Conservation (phyloP, 2,329 filamentous ascomycete species). For the Pseudogymnoascus sp. region DNA sequence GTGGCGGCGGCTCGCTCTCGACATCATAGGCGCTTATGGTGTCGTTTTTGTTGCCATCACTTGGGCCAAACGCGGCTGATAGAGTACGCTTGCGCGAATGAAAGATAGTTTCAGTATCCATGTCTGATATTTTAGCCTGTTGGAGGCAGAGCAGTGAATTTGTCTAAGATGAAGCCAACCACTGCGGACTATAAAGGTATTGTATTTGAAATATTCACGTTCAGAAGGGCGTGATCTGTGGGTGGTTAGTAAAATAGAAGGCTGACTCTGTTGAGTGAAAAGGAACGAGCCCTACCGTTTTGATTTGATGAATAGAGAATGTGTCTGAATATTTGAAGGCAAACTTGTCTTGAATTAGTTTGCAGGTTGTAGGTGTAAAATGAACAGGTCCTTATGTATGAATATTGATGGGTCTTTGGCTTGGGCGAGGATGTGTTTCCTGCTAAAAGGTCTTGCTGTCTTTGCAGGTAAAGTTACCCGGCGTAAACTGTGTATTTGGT, state of each 20-base stretch:
- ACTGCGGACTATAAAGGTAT: not conserved
- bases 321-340: not conserved
- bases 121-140: not conserved
- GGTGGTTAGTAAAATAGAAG: not conserved
- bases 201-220: not conserved
- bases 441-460: not conserved
- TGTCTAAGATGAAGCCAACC: not conserved
- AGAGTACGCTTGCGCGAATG: not conserved
- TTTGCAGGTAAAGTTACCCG: not conserved
- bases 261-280: not conserved
- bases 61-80: not conserved
- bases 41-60: not conserved
- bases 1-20: not conserved
- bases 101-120: not conserved
- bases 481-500: too few relatives aligned
- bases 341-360: too few relatives aligned
- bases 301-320: not conserved
- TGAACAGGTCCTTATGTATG: not conserved
- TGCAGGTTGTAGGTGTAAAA: not conserved
- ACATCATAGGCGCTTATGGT: not conserved
- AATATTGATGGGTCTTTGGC: not conserved
- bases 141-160: not conserved
- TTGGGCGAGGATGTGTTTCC: not conserved
- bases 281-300: not conserved
- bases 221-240: not conserved